Base-by-base conservation (phyloP, 2,329 filamentous ascomycete species). In the Claviceps capensis region DNA sequence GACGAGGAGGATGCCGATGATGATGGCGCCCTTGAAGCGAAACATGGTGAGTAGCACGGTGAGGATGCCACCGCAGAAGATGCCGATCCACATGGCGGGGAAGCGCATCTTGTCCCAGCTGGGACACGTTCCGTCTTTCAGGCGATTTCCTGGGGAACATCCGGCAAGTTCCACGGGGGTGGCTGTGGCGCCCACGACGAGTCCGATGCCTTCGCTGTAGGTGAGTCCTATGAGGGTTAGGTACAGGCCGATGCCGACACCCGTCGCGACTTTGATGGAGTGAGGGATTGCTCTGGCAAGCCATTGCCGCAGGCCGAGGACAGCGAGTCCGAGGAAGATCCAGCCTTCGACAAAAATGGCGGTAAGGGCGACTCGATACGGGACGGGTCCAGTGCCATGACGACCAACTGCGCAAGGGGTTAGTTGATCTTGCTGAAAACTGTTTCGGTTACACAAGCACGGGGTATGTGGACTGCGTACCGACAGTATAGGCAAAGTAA, bases 281-380 rank as follows among this genome's bases (percentile, higher is more conserved):
- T 80, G 77, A 1, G 88, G 88, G 56, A 94, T 88, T 44, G 85
- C 83, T 58, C 87, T 81, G 17, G 88, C 88, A 26, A 95, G 79
- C 88, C 88, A 94, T 65, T 94, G 88, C 14, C 88, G 83, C 70
- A 95, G 77, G 40, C 88, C 88, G 50, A 90, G 74, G 38, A 94
- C 65, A 1, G 88, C 88, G 42, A 95, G 76, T 1, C 72, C 85
- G 49, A 94, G 79, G 68, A 95, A 95, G 55, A 94, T 82, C 65
- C 86, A 86, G 40, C 88, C 88, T 67, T 95, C 88, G 14, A 93
- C 83, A 63, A 95, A 94, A 58, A 93, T 88, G 51, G 88, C 88
- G 4, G 88, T 93, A 40, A 94, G 70, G 37, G 88, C 88, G 43
- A 90, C 76, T 50, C 77, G 67, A 63, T 87, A 95, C 1, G 86